Conservation (phyloP, 495 filamentous ascomycete genomes). For the Darksidea phi region DNA sequence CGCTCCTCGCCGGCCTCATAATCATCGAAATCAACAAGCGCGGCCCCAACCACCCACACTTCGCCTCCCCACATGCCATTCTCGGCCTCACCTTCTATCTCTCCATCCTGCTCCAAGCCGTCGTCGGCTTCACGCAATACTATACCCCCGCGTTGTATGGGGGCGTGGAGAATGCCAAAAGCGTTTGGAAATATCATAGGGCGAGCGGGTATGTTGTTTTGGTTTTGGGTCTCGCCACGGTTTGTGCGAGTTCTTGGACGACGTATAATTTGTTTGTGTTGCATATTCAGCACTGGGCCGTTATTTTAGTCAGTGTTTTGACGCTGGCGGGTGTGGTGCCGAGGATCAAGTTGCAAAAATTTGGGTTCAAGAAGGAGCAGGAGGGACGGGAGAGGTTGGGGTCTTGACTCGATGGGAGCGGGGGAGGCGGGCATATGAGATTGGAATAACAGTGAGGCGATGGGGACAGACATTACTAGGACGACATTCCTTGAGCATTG, state of each 20-base stretch:
- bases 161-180: conserved; percentile 74
- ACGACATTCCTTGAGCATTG: too few relatives aligned
- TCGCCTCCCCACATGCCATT: conserved; percentile 75
- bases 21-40: conserved; percentile 84
- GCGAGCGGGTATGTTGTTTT: conserved; percentile 73
- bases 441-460: too few relatives aligned
- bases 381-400: conserved; percentile 16
- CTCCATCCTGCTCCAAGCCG: conserved; percentile 66
- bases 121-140: conserved; percentile 77
- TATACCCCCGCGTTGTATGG: conserved; percentile 70
- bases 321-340: conserved; percentile 68
- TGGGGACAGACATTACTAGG: too few relatives aligned
- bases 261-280: conserved; percentile 60
- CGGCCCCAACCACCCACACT: conserved; percentile 59
- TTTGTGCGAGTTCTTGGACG: conserved; percentile 74
- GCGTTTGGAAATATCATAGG: conserved; percentile 86
- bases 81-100: conserved; percentile 77
- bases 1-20: conserved; percentile 64
- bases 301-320: conserved; percentile 60
- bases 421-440: too few relatives aligned
- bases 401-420: neutral
- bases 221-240: conserved; percentile 66
- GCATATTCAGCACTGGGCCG: conserved; percentile 70
- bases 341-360: conserved; percentile 78
- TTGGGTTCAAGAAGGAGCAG: conserved; percentile 54